Evolutionary conservation across 1,284 basidiomycete genomes (phyloP), one percentile per base, ranked within the genome.

Genomic region (Rhodotorula sp.): DNA sequence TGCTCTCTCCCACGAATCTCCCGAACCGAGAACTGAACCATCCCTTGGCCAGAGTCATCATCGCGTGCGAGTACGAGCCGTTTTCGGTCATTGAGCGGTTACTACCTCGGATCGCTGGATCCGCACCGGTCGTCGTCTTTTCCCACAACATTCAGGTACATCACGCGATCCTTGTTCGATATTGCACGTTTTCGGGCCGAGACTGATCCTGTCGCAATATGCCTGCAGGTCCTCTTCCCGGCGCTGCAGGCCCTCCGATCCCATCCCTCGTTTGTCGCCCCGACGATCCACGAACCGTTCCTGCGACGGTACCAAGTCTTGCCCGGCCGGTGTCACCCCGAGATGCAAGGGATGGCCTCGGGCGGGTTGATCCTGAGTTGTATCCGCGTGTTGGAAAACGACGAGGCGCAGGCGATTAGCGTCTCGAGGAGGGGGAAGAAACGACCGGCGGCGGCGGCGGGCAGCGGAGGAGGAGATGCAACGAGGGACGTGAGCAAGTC

Each of bases 291-390:
- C 2, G 95, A 99, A 82, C 86, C 89, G 16, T 99, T 92, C 90
- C 82, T 93, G 62, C 86, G 97, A 62, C 87, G 87, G 74, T 99
- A 98, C 83, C 95, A 98, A 85, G 90, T 95, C 16, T 84, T 99
- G 26, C 95, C 95, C 34, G 95, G 95, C 21, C 86, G 97, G 48
- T 97, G 93, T 56, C 97, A 99, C 83, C 97, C 97, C 1, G 88
- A 88, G 77, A 99, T 99, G 97, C 89, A 85, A 69, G 92, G 89
- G 61, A 90, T 91, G 23, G 92, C 91, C 2, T 90, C 90, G 4
- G 94, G 92, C 7, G 95, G 97, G 0, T 97, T 89, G 82, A 83
- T 99, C 43, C 84, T 98, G 60, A 89, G 91, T 28, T 47, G 49
- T 21, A 57, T 64, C 2, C 66, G 74, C 52, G 74, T 75, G 60